These are phyloP conservation scores for Mrakiaceae sp. DNA, from an alignment of 1,284 basidiomycete genomes.

Conservation along the genomic window DNA sequence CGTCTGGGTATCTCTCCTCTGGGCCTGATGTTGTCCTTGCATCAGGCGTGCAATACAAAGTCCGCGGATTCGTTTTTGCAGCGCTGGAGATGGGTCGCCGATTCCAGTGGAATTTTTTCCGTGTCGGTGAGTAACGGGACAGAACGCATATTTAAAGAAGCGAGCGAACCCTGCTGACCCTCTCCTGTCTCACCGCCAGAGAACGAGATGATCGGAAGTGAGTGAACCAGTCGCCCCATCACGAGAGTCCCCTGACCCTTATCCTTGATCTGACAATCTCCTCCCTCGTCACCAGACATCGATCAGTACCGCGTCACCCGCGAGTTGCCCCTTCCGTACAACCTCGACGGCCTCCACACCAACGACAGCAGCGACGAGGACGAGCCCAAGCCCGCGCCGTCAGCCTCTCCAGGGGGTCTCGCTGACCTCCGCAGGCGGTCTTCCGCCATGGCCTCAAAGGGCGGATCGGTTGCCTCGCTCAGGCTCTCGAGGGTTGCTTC, in stretches of 20 bases:
- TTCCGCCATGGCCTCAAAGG: too few relatives aligned
- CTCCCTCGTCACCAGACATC: conserved; percentile 35
- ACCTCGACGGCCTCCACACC: conserved; percentile 38
- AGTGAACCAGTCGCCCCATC: too few relatives aligned
- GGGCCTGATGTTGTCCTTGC: neutral
- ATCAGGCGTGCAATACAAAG: neutral
- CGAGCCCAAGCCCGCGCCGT: too few relatives aligned
- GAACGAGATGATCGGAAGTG: conserved; percentile 58
- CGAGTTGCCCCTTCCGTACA: conserved; percentile 65
- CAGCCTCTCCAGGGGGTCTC: too few relatives aligned
- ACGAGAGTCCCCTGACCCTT: too few relatives aligned
- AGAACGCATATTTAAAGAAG: conserved; percentile 41
- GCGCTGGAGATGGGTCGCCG: conserved; percentile 68
- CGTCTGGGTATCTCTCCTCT: conserved; percentile 49
- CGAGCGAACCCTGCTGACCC: conserved; percentile 10
- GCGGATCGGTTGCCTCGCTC: too few relatives aligned
- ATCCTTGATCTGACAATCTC: too few relatives aligned
- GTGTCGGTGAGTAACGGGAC: too few relatives aligned
- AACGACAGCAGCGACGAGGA: too few relatives aligned
- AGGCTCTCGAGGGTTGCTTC: too few relatives aligned
- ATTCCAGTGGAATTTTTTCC: conserved; percentile 78
- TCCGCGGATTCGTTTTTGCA: too few relatives aligned
- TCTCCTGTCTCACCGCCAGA: conserved; percentile 55
- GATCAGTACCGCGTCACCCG: conserved; percentile 72
- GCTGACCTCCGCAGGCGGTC: too few relatives aligned